Evolutionary conservation across 2,329 filamentous ascomycete species (phyloP), one percentile per base, ranked within the genome.

Genomic region (Beauveria brongniartii): DNA sequence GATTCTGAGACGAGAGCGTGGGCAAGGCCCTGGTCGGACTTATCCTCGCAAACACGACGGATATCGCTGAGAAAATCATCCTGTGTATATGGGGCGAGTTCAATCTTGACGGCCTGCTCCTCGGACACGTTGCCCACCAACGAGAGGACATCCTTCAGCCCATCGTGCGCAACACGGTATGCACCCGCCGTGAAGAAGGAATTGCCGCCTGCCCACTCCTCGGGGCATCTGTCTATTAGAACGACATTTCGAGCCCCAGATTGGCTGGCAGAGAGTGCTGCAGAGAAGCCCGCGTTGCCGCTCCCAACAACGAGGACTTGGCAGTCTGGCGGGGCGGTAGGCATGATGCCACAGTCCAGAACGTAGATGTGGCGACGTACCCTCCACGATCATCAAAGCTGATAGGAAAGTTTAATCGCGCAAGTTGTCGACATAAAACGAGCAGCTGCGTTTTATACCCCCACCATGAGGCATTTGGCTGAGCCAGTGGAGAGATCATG

Each of bases 181-280:
- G 84, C 85, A 1, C 84, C 86, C 0, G 86, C 85, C 0, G 85
- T 88, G 72, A 87, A 88, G 67, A 81, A 87, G 0, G 78, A 78
- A 67, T 88, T 88, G 1, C 85, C 85, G 14, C 85, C 86, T 0
- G 79, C 82, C 80, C 83, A 86, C 5, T 76, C 70, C 58, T 78
- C 67, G 0, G 84, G 83, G 47, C 79, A 80, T 69, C 84, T 86
- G 65, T 88, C 85, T 59, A 88, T 76, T 16, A 88, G 69, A 0
- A 85, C 67, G 3, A 87, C 78, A 0, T 69, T 66, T 1, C 67
- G 59, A 3, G 75, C 75, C 5, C 79, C 77, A 55, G 73, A 66
- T 63, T 85, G 71, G 1, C 76, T 75, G 3, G 85, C 84, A 1
- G 83, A 80, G 8, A 82, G 74, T 9, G 85, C 85, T 3, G 85